These are phyloP conservation scores for Chalaropsis thielavioides DNA, from an alignment of 2,329 filamentous ascomycete species.

Conservation along the genomic window DNA sequence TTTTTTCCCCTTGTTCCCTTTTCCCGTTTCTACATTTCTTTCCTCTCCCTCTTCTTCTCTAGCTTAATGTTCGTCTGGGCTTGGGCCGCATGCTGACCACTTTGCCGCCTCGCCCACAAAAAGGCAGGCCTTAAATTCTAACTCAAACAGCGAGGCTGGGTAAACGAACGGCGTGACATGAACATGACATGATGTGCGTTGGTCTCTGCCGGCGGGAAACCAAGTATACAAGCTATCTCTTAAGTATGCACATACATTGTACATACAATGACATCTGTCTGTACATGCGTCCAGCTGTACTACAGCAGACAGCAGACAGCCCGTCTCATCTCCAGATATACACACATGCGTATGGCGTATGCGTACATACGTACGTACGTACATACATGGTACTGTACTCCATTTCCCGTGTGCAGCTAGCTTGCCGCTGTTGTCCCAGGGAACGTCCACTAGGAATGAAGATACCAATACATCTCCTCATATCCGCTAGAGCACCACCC, in stretches of 20 bases:
- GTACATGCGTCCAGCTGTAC: no score
- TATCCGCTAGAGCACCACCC: background rate
- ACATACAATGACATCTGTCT: no score
- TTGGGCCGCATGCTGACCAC: background rate
- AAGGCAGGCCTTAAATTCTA: background rate
- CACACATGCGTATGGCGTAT: no score
- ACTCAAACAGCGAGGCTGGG: background rate
- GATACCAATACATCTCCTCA: background rate
- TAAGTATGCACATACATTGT: no score
- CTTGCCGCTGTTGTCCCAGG: background rate
- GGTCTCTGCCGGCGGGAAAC: background rate
- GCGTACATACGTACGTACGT: no score
- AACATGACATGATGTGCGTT: background rate
- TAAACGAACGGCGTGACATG: background rate
- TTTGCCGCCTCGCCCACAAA: background rate
- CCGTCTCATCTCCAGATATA: no score
- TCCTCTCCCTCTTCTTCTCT: background rate
- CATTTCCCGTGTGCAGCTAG: no score
- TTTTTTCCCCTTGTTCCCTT: background rate
- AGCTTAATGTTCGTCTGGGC: background rate
- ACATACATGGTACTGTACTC: no score
- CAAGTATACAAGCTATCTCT: no score
- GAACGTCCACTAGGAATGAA: background rate
- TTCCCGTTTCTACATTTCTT: background rate
- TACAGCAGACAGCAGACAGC: no score